Percentiles rank a stretch among this genome's conserved stretches.
These are phyloP conservation scores for Quercus berberidifolia DNA, from an alignment of 306 rosid genomes.

Conservation along the genomic window DNA sequence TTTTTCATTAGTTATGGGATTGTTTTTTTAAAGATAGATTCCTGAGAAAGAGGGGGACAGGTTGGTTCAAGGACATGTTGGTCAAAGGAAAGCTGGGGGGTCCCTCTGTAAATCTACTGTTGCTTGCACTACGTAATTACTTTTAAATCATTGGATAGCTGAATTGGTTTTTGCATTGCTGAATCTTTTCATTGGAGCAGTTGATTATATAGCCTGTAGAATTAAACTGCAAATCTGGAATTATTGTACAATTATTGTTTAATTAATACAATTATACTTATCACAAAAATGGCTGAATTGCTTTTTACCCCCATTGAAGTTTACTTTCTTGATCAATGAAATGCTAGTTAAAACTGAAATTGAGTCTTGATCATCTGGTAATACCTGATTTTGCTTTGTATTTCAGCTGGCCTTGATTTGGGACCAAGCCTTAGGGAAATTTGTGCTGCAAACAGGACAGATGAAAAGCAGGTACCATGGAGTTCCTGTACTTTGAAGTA, in stretches of 20 bases:
- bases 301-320: conserved; percentile 2
- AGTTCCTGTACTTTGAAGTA: conserved; percentile 6
- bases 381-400: conserved; percentile 17
- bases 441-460: conserved; percentile 79
- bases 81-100: too few species aligned
- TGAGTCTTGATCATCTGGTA: background rate
- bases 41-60: background rate
- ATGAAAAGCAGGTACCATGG: conserved; percentile 79
- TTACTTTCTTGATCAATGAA: conserved; percentile 10
- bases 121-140: background rate
- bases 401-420: conserved; percentile 66
- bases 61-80: too few species aligned
- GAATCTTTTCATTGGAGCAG: too few species aligned
- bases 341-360: conserved; percentile 5
- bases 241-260: too few species aligned
- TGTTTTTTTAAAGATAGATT: background rate
- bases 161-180: background rate
- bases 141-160: background rate
- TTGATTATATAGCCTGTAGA: too few species aligned
- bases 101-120: background rate
- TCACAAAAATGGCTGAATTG: background rate
- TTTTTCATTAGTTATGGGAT: background rate
- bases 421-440: conserved; percentile 86
- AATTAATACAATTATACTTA: too few species aligned
- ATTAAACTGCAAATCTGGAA: too few species aligned